Conservation (phyloP, 768 basidiomycete genomes). For the Coprinellus micaceus region DNA sequence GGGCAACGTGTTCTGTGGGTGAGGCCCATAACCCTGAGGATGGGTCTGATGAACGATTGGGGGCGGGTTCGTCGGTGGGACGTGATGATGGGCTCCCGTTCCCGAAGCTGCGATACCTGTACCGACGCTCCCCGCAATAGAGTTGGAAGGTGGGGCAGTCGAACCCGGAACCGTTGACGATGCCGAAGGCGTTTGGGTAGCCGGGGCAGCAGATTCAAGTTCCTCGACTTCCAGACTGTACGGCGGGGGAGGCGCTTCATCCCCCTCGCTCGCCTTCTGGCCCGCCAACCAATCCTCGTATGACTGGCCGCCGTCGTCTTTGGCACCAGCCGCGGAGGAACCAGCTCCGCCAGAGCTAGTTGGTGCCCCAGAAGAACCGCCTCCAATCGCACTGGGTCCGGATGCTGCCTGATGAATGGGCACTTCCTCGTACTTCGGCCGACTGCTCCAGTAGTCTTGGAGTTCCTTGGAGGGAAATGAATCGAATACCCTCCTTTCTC, state of each 20-base stretch:
- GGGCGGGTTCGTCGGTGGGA: not conserved
- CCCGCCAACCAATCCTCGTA: constrained; percentile 48
- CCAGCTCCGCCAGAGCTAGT: constrained; percentile 9
- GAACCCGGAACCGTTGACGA: constrained; percentile 6
- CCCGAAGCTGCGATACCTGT: not conserved
- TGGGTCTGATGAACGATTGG: not conserved
- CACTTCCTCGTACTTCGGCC: constrained; percentile 55
- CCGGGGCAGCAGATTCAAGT: constrained; percentile 2
- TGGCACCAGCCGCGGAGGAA: constrained; percentile 15
- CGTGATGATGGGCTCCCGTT: not conserved
- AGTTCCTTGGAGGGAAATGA: constrained; percentile 68
- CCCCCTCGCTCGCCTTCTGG: constrained; percentile 38
- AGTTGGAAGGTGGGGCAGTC: constrained; percentile 3
- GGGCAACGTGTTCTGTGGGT: not conserved
- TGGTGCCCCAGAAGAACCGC: constrained; percentile 6
- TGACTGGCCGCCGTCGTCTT: constrained; percentile 24
- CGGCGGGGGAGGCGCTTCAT: constrained; percentile 65
- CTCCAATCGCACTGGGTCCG: constrained; percentile 23
- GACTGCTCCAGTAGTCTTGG: constrained; percentile 68
- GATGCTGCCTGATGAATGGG: constrained; percentile 26
- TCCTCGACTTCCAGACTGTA: constrained; percentile 56
- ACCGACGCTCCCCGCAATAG: not conserved
- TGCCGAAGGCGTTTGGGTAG: constrained; percentile 6
- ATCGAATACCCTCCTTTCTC: constrained; percentile 59
- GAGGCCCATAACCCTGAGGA: not conserved